Base-by-base conservation (phyloP, 768 basidiomycete genomes). In the Phylloporus sp. region DNA sequence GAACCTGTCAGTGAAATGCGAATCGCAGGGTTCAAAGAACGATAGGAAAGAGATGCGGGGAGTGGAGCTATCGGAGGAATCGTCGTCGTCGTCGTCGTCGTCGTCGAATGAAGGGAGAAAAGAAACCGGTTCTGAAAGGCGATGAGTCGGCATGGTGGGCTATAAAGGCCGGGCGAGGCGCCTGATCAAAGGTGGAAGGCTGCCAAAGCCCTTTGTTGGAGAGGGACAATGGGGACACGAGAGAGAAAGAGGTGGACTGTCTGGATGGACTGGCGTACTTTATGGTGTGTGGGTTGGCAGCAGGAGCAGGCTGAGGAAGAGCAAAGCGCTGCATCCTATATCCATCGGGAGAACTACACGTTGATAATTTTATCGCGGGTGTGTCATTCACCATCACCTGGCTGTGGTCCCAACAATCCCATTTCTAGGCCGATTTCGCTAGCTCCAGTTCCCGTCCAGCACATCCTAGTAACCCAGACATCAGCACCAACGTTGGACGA, bases 141-240 rank as follows among this genome's bases (percentile, higher is more conserved):
- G 42, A 24, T 32, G 35, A 1, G 32, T n/a, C n/a, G n/a, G n/a
- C 69, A 71, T 71, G 43, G 12, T 40, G 31, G 35, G 27, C 31
- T 56, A 59, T 53, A 64, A 56, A 59, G 53, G 29, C 15, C 22
- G 12, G 52, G 52, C 45, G 26, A 20, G 28, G 23, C 34, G 58
- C 52, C 63, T 66, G 66, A 68, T 63, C 57, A 47, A 36, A 2
- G 4, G 59, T 58, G 58, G 59, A 59, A 1, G 39, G 62, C 31
- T 24, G 45, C 43, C 45, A 63, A 53, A 44, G 49, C 29, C 52
- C 68, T 68, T 68, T 68, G 66, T 68, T 56, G 50, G 23, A 36
- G 6, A 28, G 6, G 3, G 31, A 70, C 61, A 68, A 69, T 56
- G 59, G 62, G 46, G 12, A 23, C 32, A 55, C 52, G 47, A 27